Conservation (phyloP, 208 protist species). For the Trypanosoma avium region DNA sequence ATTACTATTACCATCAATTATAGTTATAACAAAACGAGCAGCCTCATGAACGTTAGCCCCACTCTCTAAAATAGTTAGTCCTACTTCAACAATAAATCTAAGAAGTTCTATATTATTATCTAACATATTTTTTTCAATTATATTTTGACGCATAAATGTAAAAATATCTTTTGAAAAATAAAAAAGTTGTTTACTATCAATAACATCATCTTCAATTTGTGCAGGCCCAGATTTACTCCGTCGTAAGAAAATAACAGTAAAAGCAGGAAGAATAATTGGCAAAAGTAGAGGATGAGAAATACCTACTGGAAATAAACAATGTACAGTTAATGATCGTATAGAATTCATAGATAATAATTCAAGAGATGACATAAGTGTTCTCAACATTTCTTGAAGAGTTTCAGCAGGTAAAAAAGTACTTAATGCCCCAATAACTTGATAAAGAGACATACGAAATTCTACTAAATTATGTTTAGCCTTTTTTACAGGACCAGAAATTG, state of each 20-base stretch:
- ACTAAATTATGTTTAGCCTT: constrained; percentile 37
- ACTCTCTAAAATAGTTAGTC: constrained; percentile 42
- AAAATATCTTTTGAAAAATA: constrained; percentile 67
- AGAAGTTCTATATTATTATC: constrained; percentile 32
- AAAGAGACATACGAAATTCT: constrained; percentile 57
- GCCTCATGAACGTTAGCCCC: constrained; percentile 35
- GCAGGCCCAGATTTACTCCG: constrained; percentile 8
- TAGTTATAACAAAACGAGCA: constrained; percentile 38
- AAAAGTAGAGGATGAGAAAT: constrained; percentile 41
- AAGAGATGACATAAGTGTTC: constrained; percentile 19
- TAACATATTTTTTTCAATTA: constrained; percentile 49
- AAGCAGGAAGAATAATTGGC: constrained; percentile 32
- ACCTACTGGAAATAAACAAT: constrained; percentile 57
- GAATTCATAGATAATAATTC: constrained; percentile 35
- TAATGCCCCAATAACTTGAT: constrained; percentile 65
- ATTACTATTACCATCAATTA: constrained; percentile 23
- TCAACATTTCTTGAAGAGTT: constrained; percentile 41
- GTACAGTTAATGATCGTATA: constrained; percentile 46
- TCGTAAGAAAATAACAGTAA: constrained; percentile 40
- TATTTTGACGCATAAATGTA: constrained; percentile 43
- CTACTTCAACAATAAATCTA: constrained; percentile 31
- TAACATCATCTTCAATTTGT: constrained; percentile 45
- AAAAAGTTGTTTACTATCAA: constrained; percentile 59
- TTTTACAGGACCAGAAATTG: constrained; percentile 15
- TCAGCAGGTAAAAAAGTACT: constrained; percentile 48